Percentiles rank a stretch among this genome's conserved stretches.
Evolutionary conservation across 352 stramenopile species (phyloP).

Genomic region (Phytophthora tubulina): DNA sequence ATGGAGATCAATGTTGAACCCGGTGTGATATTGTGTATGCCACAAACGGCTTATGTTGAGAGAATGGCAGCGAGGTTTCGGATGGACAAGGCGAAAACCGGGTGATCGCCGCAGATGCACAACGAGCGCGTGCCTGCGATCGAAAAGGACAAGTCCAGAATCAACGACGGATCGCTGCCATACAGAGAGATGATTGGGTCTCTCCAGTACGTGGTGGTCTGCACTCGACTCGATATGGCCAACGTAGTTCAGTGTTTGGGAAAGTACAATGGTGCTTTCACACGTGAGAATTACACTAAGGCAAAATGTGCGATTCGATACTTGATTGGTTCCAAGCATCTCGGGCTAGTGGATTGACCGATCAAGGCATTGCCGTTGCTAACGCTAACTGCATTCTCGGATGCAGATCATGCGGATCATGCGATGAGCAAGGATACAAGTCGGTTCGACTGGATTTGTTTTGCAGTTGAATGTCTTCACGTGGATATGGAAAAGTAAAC

Average conservation of each 20-base stretch:
- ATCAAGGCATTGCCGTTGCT: not conserved
- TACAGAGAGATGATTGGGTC: conserved; percentile 8
- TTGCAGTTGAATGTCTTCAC: conserved; percentile 5
- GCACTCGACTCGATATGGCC: conserved; percentile 11
- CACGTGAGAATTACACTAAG: not conserved
- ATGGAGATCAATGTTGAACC: conserved; percentile 9
- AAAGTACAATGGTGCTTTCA: conserved; percentile 11
- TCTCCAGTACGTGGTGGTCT: conserved; percentile 5
- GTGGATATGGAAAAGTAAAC: conserved; percentile 1
- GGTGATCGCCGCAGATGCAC: conserved; percentile 2
- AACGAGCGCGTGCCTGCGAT: conserved; percentile 5
- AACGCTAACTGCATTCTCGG: not conserved
- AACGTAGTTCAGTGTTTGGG: conserved; percentile 3
- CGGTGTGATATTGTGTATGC: conserved; percentile 2
- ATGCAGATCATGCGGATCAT: conserved; percentile 8
- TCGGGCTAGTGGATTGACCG: conserved; percentile 7
- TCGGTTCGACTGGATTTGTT: conserved; percentile 5
- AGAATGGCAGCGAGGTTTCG: not conserved
- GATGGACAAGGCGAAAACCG: not conserved
- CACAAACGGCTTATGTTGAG: conserved; percentile 5
- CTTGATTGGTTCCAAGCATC: conserved; percentile 1
- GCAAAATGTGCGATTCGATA: conserved; percentile 12
- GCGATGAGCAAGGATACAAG: conserved; percentile 9
- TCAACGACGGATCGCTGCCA: not conserved
- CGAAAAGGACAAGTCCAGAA: not conserved